phyloP scores from a whole-genome alignment of 202 grass and related monocot genomes.

The Hordeum pubiflorum region DNA sequence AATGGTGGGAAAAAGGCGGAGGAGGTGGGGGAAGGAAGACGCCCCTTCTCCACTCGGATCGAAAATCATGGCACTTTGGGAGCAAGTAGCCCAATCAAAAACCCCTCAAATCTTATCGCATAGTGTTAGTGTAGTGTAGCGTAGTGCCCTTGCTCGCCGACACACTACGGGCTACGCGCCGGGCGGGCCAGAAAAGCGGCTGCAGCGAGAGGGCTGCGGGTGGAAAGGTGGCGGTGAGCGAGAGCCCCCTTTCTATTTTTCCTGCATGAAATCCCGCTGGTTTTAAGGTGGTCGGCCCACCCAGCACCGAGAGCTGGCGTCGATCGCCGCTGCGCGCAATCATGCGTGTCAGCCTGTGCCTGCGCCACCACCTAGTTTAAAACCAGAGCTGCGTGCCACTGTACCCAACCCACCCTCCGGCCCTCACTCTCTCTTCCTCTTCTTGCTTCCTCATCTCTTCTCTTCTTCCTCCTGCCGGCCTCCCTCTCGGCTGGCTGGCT shows the following conservation, averaged over 20 bases:
- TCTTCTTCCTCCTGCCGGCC: neutral
- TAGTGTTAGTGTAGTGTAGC: neutral
- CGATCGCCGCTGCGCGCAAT: neutral
- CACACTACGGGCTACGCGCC: neutral
- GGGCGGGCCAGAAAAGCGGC: neutral
- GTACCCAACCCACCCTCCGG: neutral
- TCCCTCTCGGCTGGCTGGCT: neutral
- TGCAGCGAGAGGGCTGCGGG: neutral
- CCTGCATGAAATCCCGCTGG: neutral
- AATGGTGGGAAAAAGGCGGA: neutral
- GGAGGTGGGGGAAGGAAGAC: neutral
- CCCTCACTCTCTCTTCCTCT: neutral
- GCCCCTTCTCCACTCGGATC: neutral
- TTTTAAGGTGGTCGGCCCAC: neutral
- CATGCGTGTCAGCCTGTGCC: neutral
- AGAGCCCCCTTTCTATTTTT: neutral
- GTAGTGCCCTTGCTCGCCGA: neutral
- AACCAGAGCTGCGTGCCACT: neutral
- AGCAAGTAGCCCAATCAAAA: too few species aligned
- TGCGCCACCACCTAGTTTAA: neutral
- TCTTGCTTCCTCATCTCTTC: neutral
- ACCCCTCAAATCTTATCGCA: neutral
- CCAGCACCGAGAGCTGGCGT: neutral
- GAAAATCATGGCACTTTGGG: neutral
- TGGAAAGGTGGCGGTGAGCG: neutral